Evolutionary conservation across 1,139 yeast species (phyloP).

Genomic region (Geotrichum bryndzae): DNA sequence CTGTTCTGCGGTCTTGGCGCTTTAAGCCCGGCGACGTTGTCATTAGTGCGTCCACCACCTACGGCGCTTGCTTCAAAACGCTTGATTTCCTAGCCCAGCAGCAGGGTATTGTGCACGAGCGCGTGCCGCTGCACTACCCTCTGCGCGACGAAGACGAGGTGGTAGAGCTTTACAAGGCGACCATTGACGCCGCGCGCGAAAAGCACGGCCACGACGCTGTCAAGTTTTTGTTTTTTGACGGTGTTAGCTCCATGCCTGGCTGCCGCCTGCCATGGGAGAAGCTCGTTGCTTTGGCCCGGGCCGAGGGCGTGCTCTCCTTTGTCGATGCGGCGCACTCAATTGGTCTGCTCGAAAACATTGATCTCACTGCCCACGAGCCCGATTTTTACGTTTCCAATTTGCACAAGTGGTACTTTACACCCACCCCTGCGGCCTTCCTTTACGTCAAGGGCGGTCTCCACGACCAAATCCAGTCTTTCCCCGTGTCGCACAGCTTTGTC

Average conservation of each 20-base stretch:
- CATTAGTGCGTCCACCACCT: slow-evolving; percentile 48
- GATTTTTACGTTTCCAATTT: slow-evolving; percentile 59
- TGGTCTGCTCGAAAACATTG: slow-evolving; percentile 47
- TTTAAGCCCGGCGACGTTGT: slow-evolving; percentile 52
- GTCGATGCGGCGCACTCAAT: slow-evolving; percentile 71
- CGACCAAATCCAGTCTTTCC: slow-evolving; percentile 48
- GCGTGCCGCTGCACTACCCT: slow-evolving; percentile 47
- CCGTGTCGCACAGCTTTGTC: slow-evolving; percentile 40
- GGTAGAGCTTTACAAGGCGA: slow-evolving; percentile 38
- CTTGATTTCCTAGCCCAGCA: slow-evolving; percentile 43
- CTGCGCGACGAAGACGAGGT: slow-evolving; percentile 43
- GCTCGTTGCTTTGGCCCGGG: slow-evolving; percentile 44
- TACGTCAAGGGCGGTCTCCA: slow-evolving; percentile 54
- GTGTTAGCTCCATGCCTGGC: slow-evolving; percentile 62
- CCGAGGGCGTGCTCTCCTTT: slow-evolving; percentile 47
- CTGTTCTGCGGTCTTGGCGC: slow-evolving; percentile 51
- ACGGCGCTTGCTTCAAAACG: slow-evolving; percentile 53
- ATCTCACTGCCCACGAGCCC: slow-evolving; percentile 45
- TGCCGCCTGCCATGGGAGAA: slow-evolving; percentile 51
- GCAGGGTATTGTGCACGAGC: slow-evolving; percentile 43
- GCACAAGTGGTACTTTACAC: slow-evolving; percentile 65
- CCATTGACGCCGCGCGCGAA: slow-evolving; percentile 26
- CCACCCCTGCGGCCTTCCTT: slow-evolving; percentile 54
- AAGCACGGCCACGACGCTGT: slow-evolving; percentile 21
- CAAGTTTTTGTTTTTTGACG: slow-evolving; percentile 52